These are phyloP conservation scores for Phytopythium boreale DNA, from an alignment of 352 stramenopile genomes.

Conservation along the genomic window DNA sequence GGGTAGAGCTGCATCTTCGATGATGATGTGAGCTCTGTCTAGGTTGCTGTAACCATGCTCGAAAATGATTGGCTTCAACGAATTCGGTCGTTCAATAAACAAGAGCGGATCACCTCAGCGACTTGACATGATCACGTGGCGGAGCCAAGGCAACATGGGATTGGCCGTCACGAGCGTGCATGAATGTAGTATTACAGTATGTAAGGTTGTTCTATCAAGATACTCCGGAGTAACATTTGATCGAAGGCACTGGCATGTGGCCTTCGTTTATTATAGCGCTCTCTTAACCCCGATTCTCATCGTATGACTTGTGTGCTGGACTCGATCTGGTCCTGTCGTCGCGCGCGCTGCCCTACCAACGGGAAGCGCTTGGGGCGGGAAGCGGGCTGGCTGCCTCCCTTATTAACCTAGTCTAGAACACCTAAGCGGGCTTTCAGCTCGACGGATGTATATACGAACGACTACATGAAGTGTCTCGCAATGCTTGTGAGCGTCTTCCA, in stretches of 20 bases:
- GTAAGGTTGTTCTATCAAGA: too few relatives aligned
- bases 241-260: too few relatives aligned
- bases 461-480: neutral
- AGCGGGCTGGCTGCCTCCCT: neutral
- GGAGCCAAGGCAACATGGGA: too few relatives aligned
- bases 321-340: too few relatives aligned
- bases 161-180: too few relatives aligned
- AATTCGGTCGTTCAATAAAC: neutral
- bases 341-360: neutral
- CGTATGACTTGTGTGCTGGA: too few relatives aligned
- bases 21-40: too few relatives aligned
- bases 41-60: neutral
- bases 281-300: too few relatives aligned
- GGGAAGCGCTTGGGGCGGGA: neutral
- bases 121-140: neutral
- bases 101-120: neutral
- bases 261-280: too few relatives aligned
- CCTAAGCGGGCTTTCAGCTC: neutral
- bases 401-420: neutral
- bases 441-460: neutral
- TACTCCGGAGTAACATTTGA: too few relatives aligned
- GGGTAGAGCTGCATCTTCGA: too few relatives aligned
- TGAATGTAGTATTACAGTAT: too few relatives aligned
- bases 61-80: slow-evolving; percentile 1
- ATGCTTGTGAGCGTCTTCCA: neutral